Conservation (phyloP, 2,329 filamentous ascomycete species). For the Neofusicoccum parvum region DNA sequence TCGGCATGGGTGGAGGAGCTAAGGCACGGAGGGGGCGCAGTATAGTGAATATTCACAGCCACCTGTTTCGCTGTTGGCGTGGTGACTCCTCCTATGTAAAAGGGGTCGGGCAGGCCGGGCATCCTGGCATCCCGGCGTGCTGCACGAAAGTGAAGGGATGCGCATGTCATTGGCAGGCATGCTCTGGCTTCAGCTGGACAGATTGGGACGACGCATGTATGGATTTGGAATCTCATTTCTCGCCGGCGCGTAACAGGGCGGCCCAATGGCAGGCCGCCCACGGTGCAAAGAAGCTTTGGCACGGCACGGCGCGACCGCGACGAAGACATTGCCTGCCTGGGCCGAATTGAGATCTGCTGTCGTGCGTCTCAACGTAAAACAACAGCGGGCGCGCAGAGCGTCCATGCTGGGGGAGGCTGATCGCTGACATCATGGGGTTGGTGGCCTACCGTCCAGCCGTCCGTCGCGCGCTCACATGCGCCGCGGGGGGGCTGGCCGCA, state of each 20-base stretch:
- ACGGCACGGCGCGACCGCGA: neutral
- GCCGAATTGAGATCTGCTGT: slow-evolving; percentile 11
- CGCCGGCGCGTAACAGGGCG: slow-evolving; percentile 4
- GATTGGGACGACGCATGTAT: neutral
- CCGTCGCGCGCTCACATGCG: neutral
- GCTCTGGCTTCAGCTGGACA: slow-evolving; percentile 4
- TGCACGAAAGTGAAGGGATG: neutral
- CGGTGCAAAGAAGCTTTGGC: neutral
- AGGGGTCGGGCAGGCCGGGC: neutral
- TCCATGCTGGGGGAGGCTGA: neutral
- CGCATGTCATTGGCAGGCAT: slow-evolving; percentile 14
- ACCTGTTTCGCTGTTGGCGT: neutral
- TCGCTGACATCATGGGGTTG: slow-evolving; percentile 13
- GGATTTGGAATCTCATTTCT: slow-evolving; percentile 18
- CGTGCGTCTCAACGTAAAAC: slow-evolving; percentile 15
- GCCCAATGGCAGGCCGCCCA: neutral
- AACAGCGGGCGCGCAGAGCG: neutral
- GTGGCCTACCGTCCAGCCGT: too few relatives aligned
- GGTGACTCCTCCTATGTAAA: slow-evolving; percentile 4
- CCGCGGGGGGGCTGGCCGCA: neutral
- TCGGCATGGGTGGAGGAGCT: neutral
- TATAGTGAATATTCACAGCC: neutral
- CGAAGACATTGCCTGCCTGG: neutral
- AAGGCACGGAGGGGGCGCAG: neutral
- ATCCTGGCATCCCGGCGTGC: neutral